Base-by-base conservation (phyloP, 1,284 basidiomycete genomes). In the Lignosus rhinocerotis region DNA sequence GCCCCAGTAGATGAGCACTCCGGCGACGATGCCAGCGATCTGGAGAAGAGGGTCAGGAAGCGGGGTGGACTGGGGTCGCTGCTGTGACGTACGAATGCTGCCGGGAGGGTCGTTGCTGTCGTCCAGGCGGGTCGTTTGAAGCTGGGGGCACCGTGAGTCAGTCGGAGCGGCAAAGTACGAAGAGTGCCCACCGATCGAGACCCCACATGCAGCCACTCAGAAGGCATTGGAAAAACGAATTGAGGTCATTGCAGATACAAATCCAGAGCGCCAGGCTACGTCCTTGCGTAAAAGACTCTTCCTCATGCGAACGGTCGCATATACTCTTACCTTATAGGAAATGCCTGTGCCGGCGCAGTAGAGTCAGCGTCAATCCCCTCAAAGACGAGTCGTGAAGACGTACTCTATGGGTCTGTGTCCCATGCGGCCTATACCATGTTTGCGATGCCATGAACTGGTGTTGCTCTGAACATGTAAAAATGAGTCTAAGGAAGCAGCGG, bases 371-470 rank as follows among this genome's bases (percentile, higher is more conserved):
- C 19, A n/a, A 14, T 17, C 2, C 41, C 19, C n/a, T 17, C 5
- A 1, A 6, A 17, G 17, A 11, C 19, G 41, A 6, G 19, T 19
- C 11, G 9, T 1, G 19, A 17, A 7, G 14, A 51, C 81, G 60
- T 68, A 86, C 87, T 50, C 87, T 77, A 71, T 95, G 93, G 0
- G 93, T 94, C 55, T 88, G 86, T 5, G 92, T 94, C 42, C 90
- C 92, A 72, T 94, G 92, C 7, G 92, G 86, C 42, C 90, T 79
- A 73, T 96, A 96, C 91, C 93, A 96, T 0, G 91, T 93, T 74
- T 92, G 85, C 45, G 82, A 82, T 59, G 83, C 76, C 66, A 83
- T 81, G 62, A 90, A 89, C 68, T 86, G 83, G 54, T 78, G 74
- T 75, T 89, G 88, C 62, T 88, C 88, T 90, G 57, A 33, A 21